Evolutionary conservation across 2,329 filamentous ascomycete species (phyloP), one percentile per base, ranked within the genome.

Genomic region (Simplicillium sp.): DNA sequence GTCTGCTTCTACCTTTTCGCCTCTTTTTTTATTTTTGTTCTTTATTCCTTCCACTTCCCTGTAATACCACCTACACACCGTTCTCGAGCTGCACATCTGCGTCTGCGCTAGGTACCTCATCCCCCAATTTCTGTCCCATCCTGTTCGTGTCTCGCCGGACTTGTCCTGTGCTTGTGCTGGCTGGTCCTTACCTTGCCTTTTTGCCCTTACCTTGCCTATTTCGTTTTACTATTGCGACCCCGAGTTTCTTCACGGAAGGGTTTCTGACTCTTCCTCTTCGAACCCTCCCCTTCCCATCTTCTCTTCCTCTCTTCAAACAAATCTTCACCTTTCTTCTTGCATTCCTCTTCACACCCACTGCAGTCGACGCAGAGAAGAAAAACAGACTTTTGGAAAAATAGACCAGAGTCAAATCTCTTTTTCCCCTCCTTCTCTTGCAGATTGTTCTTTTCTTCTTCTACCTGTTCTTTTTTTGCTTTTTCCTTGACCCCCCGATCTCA

Each of bases 241-340:
- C 20, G 9, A 25, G 9, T 25, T 25, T 49, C 41, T 50, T 48
- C 50, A 48, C 50, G 52, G 50, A 44, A 46, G 50, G 48, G 44
- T 16, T 32, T 31, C 36, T 35, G 43, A 41, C 43, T 42, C 34
- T 36, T 42, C 42, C 42, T 38, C 33, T 39, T 37, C 40, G 34
- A 38, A 39, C 37, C 43, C 38, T 41, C 40, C 41, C 43, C 42
- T 44, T 38, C 44, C 42, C 45, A 47, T 47, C 43, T 47, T 28
- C 29, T 16, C 34, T 25, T 25, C 20, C 20, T 25, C 20, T 25
- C 20, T 25, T 6, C 20, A 25, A 25, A 25, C 20, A 25, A 5
- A 6, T 25, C 20, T 25, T 25, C 20, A 25, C 20, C 20, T 25
- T 25, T 25, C 20, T 25, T 25, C 9, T 9, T 25, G 5, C 20